phyloP scores from a whole-genome alignment of 75 land plant species.

The Chamaecyparis obtusa region DNA sequence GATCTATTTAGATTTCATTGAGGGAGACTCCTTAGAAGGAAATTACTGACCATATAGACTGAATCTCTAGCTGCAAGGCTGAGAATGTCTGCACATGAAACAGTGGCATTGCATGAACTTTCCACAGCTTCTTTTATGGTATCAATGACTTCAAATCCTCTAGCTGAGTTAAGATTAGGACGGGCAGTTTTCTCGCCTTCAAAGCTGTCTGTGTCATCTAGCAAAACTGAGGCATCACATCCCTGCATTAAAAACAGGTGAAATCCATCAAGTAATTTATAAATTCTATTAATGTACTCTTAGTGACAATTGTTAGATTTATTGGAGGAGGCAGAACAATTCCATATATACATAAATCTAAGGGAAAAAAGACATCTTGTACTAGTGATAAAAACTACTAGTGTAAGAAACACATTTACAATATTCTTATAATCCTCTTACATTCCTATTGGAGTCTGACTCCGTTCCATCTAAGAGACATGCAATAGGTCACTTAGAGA shows the following conservation, averaged over 20 bases:
- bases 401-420: no score
- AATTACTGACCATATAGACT: not conserved
- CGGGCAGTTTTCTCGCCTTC: constrained; percentile 14
- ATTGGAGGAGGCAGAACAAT: not conserved
- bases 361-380: not conserved
- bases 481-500: no score
- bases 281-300: not conserved
- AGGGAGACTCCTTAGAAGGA: not conserved
- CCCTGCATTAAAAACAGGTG: not conserved
- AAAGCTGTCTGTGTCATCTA: constrained; percentile 19
- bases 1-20: not conserved
- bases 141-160: constrained; percentile 24
- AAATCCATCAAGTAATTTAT: not conserved
- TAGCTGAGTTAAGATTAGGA: constrained; percentile 15
- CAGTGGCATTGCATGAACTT: constrained; percentile 13
- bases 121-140: constrained; percentile 13
- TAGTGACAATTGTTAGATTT: not conserved
- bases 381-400: no score
- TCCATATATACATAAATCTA: not conserved
- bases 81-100: constrained; percentile 23
- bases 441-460: no score
- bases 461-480: no score
- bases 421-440: no score
- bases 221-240: constrained; percentile 27
- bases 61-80: constrained; percentile 20